Base-by-base conservation (phyloP, 139 green algal genomes). In the Chara braunii region DNA sequence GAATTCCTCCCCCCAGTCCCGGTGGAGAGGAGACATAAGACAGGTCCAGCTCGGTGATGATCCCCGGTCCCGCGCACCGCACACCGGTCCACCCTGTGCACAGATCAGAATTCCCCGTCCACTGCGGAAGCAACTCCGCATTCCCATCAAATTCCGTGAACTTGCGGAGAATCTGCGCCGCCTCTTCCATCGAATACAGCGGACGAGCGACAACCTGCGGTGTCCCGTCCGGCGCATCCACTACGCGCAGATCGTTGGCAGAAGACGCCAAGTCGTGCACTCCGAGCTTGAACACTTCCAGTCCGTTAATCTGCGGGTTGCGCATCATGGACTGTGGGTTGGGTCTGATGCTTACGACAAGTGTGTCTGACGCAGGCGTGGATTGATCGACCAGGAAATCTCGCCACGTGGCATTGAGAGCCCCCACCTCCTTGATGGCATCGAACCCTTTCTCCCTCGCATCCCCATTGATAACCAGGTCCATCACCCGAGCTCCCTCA, bases 81-180 rank as follows among this genome's bases (percentile, higher is more conserved):
- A 67, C 44, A 64, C 57, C 57, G 60, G 8, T 67, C 36, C 57
- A 67, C 23, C 60, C 6, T 52, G 18, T 35, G 44, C 57, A 28
- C 4, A n/a, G 12, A 24, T 23, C 35, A n/a, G 57, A 23, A n/a
- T 4, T 54, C 12, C 34, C 57, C 3, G 18, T 24, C 57, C 57
- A 67, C 43, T 22, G 23, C 11, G 31, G 24, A 24, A 67, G 24
- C 9, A 18, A 26, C 24, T 4, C 36, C 7, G 57, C 43, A 58
- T 67, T 67, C 9, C 57, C 57, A 18, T 66, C 11, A 22, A 5
- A 6, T 32, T 51, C 4, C 43, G 60, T 67, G 43, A 67, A 64
- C 32, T 3, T n/a, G n/a, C 30, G 42, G 23, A 67, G 43, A 52
- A 62, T 67, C 44, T 67, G 23, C 5, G 22, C 9, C 35, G 3